A percentile compares a stretch with the other conserved stretches of the same genome.
phyloP scores from a whole-genome alignment of 345 rosid genomes.

The Ceriops decandra region DNA sequence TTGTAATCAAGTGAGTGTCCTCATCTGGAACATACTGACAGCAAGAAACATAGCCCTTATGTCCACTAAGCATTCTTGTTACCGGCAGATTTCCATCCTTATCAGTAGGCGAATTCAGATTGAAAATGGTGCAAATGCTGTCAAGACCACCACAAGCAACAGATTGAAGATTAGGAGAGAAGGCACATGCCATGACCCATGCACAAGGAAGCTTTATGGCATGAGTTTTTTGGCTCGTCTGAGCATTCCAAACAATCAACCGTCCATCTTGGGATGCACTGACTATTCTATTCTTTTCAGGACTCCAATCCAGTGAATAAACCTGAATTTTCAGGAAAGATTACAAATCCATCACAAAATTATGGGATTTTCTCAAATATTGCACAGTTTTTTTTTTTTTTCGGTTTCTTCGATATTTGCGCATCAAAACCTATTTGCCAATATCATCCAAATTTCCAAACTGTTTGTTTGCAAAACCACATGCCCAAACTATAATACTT shows the following conservation, averaged over 20 bases:
- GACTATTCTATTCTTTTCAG: constrained; percentile 77
- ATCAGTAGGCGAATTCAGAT: constrained; percentile 76
- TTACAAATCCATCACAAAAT: constrained; percentile 1
- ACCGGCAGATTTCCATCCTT: constrained; percentile 78
- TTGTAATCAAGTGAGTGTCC: constrained; percentile 76
- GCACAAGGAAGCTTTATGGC: constrained; percentile 95
- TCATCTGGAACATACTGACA: constrained; percentile 95
- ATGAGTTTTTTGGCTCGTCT: constrained; percentile 95
- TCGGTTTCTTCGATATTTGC: neutral
- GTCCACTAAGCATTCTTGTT: constrained; percentile 78
- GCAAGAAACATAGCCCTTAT: constrained; percentile 84
- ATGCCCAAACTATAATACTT: neutral
- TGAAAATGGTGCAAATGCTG: constrained; percentile 86
- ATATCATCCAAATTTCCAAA: no score
- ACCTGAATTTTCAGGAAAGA: constrained; percentile 44
- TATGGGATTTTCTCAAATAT: neutral
- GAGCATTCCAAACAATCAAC: constrained; percentile 92
- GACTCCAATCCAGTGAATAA: constrained; percentile 87
- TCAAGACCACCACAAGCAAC: constrained; percentile 99
- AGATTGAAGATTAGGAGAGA: constrained; percentile 86
- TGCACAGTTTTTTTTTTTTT: neutral
- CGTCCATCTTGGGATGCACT: constrained; percentile 98
- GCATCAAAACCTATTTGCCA: neutral
- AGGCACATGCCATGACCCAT: constrained; percentile 98
- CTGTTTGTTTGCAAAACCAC: no score